Base-by-base conservation (phyloP, 306 rosid genomes). In the Vigna hirtella region DNA sequence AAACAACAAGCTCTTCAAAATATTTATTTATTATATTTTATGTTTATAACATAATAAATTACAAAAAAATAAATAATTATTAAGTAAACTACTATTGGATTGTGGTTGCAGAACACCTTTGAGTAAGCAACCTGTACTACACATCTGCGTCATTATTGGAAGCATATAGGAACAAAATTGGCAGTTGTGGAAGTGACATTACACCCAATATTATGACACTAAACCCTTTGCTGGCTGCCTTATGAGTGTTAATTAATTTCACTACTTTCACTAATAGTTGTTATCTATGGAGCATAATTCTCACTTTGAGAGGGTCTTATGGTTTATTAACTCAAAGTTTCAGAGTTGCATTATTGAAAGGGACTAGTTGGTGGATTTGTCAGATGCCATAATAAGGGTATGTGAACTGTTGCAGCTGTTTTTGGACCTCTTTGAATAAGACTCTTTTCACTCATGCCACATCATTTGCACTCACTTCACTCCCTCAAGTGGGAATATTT, bases 141-240 rank as follows among this genome's bases (percentile, higher is more conserved):
- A 45, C 15, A 45, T 45, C 49, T 65, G 63, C 30, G 42, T 38
- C 50, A 70, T 28, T 78, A 47, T 48, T 42, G 74, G 62, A 63
- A 76, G 62, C 81, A 76, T 13, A 69, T 20, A 20, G 18, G 24
- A 70, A 70, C 74, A 76, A 70, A 32, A 43, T 28, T 70, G 85
- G 47, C 74, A 52, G 85, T 76, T 76, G 78, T 70, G 71, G 66
- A 51, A 52, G 73, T 71, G 83, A 79, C 83, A 79, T 38, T 62
- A 38, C 78, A 47, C 0, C 56, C 43, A 20, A 30, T 71, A 32
- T 71, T 16, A 40, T 66, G 81, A 26, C 61, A 45, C 63, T 56
- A 67, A 68, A 56, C 66, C 40, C 56, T 22, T 52, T 11, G 15
- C 49, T 45, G 15, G 66, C 56, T 28, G 32, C 17, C 18, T 77